Evolutionary conservation across 495 filamentous ascomycete species (phyloP).

Genomic region (Hyaloscypha hepaticicola): DNA sequence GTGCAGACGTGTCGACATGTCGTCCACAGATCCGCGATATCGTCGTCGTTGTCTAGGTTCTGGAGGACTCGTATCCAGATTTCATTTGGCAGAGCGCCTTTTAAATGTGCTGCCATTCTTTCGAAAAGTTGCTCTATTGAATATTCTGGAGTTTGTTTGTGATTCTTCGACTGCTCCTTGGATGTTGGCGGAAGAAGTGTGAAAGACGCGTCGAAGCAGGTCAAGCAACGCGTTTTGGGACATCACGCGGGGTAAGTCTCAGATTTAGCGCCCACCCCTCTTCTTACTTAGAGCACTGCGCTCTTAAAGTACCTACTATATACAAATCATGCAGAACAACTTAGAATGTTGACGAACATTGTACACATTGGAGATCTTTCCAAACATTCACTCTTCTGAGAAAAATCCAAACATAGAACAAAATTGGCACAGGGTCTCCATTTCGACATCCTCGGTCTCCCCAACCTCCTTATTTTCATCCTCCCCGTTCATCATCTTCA

Average conservation of each 20-base stretch:
- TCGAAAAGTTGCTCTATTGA: not conserved
- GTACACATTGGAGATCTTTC: too few relatives aligned
- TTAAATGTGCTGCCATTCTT: not conserved
- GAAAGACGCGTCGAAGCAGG: not conserved
- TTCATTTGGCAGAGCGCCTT: conserved; percentile 5
- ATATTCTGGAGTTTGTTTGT: not conserved
- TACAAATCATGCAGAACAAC: not conserved
- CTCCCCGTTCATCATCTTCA: too few relatives aligned
- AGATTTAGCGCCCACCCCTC: too few relatives aligned
- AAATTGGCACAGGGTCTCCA: too few relatives aligned
- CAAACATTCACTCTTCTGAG: too few relatives aligned
- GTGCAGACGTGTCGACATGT: conserved; percentile 8
- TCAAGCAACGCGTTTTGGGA: not conserved
- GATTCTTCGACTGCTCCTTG: not conserved
- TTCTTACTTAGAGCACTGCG: too few relatives aligned
- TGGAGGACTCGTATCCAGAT: conserved; percentile 6
- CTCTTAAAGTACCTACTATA: too few relatives aligned
- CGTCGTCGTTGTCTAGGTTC: not conserved
- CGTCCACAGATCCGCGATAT: conserved; percentile 8
- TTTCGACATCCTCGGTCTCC: not conserved
- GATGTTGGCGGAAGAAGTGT: not conserved
- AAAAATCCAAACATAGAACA: too few relatives aligned
- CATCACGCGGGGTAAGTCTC: too few relatives aligned
- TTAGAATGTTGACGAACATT: too few relatives aligned
- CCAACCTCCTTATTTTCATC: not conserved